Conservation (phyloP, 768 basidiomycete species). For the Termitomyces sp. region DNA sequence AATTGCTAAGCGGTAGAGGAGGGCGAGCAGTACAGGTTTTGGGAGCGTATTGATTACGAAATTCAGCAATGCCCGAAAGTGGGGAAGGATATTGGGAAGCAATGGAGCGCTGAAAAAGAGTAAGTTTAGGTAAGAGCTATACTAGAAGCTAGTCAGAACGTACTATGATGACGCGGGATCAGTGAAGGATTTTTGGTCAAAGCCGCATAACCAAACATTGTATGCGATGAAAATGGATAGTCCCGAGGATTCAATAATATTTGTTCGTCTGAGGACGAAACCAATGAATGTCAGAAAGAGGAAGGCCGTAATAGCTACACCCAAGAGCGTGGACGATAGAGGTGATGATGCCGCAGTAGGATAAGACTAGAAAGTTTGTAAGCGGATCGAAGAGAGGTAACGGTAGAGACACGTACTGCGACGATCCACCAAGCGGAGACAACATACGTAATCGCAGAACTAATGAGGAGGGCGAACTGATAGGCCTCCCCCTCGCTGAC, state of each 20-base stretch:
- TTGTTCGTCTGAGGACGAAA: slow-evolving; percentile 83
- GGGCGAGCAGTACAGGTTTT: slow-evolving; percentile 76
- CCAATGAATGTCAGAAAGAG: slow-evolving; percentile 91
- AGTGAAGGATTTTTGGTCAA: slow-evolving; percentile 68
- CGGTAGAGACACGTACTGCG: slow-evolving; percentile 43
- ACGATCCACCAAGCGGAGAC: slow-evolving; percentile 86
- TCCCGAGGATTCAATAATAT: slow-evolving; percentile 88
- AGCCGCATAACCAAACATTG: slow-evolving; percentile 87
- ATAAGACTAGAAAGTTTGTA: slow-evolving; percentile 52
- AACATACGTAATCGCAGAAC: slow-evolving; percentile 77
- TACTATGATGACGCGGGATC: slow-evolving; percentile 79
- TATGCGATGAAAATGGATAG: slow-evolving; percentile 87
- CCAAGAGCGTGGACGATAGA: slow-evolving; percentile 84
- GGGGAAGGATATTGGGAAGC: slow-evolving; percentile 74
- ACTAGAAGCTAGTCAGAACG: slow-evolving; percentile 21
- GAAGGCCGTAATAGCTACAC: slow-evolving; percentile 83
- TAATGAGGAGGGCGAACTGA: slow-evolving; percentile 75
- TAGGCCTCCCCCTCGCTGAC: slow-evolving; percentile 68
- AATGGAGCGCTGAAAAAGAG: slow-evolving; percentile 56
- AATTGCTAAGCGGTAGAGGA: slow-evolving; percentile 77
- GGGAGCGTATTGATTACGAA: slow-evolving; percentile 85
- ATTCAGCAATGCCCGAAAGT: slow-evolving; percentile 74
- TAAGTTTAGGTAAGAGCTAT: neutral
- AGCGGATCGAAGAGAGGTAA: neutral
- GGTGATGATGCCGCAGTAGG: slow-evolving; percentile 81